Percentiles rank a stretch among this genome's conserved stretches.
Evolutionary conservation across 2,329 filamentous ascomycete species (phyloP).

Genomic region (Moelleriella libera): DNA sequence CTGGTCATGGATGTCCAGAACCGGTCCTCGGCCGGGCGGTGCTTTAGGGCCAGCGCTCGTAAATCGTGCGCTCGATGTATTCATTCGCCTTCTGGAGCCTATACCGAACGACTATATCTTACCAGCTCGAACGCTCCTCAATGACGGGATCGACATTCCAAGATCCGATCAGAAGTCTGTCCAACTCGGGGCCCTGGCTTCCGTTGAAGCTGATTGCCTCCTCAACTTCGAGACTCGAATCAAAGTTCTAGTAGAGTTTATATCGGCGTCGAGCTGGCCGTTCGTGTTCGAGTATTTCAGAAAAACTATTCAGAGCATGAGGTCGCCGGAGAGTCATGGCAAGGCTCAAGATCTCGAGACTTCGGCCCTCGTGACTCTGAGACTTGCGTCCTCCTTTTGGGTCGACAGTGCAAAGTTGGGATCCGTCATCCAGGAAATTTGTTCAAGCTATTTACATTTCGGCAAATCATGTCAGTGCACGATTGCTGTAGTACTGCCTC

Average conservation of each 20-base stretch:
- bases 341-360: slow-evolving; percentile 35
- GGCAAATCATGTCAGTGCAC: slow-evolving; percentile 49
- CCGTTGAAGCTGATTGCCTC: slow-evolving; percentile 16
- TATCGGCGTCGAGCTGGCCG: slow-evolving; percentile 51
- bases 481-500: slow-evolving; percentile 45
- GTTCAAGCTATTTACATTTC: slow-evolving; percentile 52
- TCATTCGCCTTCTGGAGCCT: slow-evolving; percentile 43
- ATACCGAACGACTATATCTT: slow-evolving; percentile 42
- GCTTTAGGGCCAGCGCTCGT: slow-evolving; percentile 36
- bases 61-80: slow-evolving; percentile 36
- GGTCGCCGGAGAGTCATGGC: slow-evolving; percentile 20
- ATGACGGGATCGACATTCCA: slow-evolving; percentile 18
- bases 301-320: slow-evolving; percentile 34
- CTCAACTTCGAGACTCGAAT: slow-evolving; percentile 38
- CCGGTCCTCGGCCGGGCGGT: slow-evolving; percentile 12
- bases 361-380: slow-evolving; percentile 37
- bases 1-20: slow-evolving; percentile 26
- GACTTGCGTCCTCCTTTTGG: slow-evolving; percentile 49
- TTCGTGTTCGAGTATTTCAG: slow-evolving; percentile 44
- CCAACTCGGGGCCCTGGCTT: slow-evolving; percentile 6
- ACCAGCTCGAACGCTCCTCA: slow-evolving; percentile 41
- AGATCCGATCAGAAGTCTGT: slow-evolving; percentile 6
- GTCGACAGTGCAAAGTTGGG: slow-evolving; percentile 48
- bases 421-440: slow-evolving; percentile 49
- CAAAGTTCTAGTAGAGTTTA: slow-evolving; percentile 45